phyloP scores from a whole-genome alignment of 176 grass and related monocot genomes.

The Cenchrus fungigraminus region DNA sequence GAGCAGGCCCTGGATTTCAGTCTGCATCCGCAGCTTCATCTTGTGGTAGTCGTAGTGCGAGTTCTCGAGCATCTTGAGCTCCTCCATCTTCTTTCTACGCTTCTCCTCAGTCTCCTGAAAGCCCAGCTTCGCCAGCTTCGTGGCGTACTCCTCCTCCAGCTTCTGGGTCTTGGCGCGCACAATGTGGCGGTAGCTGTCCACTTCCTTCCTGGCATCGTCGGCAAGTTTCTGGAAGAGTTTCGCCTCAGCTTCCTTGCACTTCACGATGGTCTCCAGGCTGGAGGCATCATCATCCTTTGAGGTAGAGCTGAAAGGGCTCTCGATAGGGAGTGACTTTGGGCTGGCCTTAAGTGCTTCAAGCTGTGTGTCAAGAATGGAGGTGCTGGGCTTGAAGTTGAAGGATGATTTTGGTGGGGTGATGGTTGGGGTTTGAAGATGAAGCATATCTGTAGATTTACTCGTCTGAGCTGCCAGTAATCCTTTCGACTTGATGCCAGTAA shows the following conservation, averaged over 20 bases:
- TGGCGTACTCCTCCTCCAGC: conserved; percentile 82
- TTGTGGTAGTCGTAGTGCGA: conserved; percentile 90
- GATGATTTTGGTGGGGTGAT: conserved; percentile 59
- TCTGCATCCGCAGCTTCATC: conserved; percentile 99
- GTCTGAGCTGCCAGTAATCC: conserved; percentile 72
- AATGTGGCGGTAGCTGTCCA: conserved; percentile 79
- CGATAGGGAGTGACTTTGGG: conserved; percentile 64
- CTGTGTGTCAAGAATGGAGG: conserved; percentile 61
- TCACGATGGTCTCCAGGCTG: conserved; percentile 96
- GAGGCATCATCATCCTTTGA: conserved; percentile 80
- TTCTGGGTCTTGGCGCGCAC: conserved; percentile 68
- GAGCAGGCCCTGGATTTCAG: conserved; percentile 90
- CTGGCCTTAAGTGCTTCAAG: conserved; percentile 64
- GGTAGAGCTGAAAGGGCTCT: conserved; percentile 61
- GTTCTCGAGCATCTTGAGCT: conserved; percentile 88
- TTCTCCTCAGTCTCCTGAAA: conserved; percentile 86
- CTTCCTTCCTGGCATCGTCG: conserved; percentile 80
- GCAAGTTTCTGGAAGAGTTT: conserved; percentile 95
- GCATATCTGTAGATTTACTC: conserved; percentile 58
- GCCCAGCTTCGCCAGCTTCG: conserved; percentile 62
- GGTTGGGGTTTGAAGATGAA: conserved; percentile 54
- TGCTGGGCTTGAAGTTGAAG: conserved; percentile 73
- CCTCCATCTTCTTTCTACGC: conserved; percentile 91
- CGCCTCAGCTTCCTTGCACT: conserved; percentile 98
- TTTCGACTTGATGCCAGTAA: conserved; percentile 91